Evolutionary conservation across 305 asterid genomes (phyloP).

Genomic region (Ajuga reptans): DNA sequence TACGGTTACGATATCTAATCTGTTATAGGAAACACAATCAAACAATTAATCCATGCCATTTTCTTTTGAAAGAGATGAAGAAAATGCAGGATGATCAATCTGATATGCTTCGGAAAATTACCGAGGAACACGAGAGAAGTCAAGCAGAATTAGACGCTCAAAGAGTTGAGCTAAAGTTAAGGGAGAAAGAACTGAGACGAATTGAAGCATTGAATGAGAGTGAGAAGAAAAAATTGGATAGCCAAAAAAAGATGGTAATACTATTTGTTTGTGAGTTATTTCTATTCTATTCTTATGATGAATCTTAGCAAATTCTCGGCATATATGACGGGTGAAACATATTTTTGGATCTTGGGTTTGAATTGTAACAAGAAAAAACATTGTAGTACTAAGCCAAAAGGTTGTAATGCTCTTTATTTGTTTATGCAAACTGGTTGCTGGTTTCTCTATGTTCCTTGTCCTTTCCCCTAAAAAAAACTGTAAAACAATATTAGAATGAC

Average conservation of each 20-base stretch:
- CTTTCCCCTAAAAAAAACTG: not conserved
- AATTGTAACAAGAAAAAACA: not conserved
- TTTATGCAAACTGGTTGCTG: not conserved
- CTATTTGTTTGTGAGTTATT: not conserved
- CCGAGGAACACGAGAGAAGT: slow-evolving; percentile 42
- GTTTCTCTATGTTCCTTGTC: slow-evolving; percentile 12
- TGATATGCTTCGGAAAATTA: slow-evolving; percentile 35
- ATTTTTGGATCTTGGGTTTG: not conserved
- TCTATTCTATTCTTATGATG: not conserved
- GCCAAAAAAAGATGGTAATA: slow-evolving; percentile 55
- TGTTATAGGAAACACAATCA: slow-evolving; percentile 9
- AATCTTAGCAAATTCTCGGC: not conserved
- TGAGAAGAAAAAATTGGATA: slow-evolving; percentile 52
- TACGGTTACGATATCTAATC: not conserved
- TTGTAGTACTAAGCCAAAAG: not conserved
- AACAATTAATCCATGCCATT: not conserved
- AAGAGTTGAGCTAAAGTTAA: slow-evolving; percentile 37
- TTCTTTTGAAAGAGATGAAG: slow-evolving; percentile 50
- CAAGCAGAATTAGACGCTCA: slow-evolving; percentile 41
- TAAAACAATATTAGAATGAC: slow-evolving; percentile 12
- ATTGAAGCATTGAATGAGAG: slow-evolving; percentile 47
- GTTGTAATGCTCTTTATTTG: not conserved
- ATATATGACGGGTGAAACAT: not conserved
- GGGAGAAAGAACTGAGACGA: slow-evolving; percentile 43
- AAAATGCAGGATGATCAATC: slow-evolving; percentile 42